Conservation (phyloP, 352 stramenopile genomes). For the Blastocystis sp. region DNA sequence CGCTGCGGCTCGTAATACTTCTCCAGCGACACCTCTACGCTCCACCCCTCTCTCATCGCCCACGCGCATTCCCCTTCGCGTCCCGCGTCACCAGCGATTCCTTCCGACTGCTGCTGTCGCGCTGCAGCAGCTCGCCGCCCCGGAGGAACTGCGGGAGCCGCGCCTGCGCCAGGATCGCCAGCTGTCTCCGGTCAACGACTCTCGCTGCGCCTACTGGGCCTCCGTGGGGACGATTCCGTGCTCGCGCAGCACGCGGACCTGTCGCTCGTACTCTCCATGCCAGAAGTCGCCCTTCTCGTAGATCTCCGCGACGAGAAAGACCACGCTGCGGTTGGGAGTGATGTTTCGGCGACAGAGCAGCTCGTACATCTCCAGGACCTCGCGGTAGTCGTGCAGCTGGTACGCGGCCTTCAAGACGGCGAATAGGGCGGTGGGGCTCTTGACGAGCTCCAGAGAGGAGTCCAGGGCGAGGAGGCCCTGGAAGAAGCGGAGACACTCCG, state of each 20-base stretch:
- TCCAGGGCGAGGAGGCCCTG: not conserved
- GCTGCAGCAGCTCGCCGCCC: not conserved
- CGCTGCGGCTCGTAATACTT: constrained; percentile 33
- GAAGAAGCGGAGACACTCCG: constrained; percentile 36
- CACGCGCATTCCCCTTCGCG: not conserved
- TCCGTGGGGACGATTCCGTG: constrained; percentile 39
- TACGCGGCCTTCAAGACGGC: constrained; percentile 5
- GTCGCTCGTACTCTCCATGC: constrained; percentile 1
- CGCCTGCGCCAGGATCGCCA: constrained; percentile 8
- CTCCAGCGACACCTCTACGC: constrained; percentile 1
- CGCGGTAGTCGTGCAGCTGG: not conserved
- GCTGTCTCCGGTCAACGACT: not conserved
- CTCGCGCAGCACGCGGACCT: not conserved
- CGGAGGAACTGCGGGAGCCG: constrained; percentile 16
- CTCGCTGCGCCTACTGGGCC: not conserved
- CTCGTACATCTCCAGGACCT: not conserved
- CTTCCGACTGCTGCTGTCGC: not conserved
- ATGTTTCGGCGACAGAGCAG: not conserved
- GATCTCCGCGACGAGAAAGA: constrained; percentile 16
- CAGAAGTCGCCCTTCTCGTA: constrained; percentile 54
- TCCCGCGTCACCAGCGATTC: not conserved
- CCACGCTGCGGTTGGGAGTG: not conserved
- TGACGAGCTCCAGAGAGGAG: not conserved
- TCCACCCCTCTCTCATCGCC: not conserved
- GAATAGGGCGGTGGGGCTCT: not conserved